Base-by-base conservation (phyloP, 805 yeast genomes). In the Ogataea methylovora region DNA sequence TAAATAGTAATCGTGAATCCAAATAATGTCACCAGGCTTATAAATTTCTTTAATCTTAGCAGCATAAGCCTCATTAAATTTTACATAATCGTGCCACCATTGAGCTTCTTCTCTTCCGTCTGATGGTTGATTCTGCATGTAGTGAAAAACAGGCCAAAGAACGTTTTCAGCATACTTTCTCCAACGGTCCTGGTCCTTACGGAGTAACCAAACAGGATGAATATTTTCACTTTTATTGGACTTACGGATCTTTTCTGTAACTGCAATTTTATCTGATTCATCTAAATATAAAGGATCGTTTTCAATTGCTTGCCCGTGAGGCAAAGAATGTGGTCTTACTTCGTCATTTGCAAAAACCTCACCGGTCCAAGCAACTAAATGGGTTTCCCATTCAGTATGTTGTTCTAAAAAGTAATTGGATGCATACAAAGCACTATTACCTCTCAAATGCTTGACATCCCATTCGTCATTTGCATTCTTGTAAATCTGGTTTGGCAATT, bases 301-400 rank as follows among this genome's bases (percentile, higher is more conserved):
- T 34, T 67, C 63, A 29, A 63, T 54, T 2, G 45, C 31, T 37
- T 46, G 49, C 15, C 42, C 39, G 11, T 33, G 32, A 8, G 56
- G 52, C 24, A 54, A 52, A 2, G 50, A 37, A 22, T 48, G 46
- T 13, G 56, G 54, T 9, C 39, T 36, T 15, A 37, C 38, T 18
- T 41, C 40, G 34, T 52, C 41, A 19, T 45, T 33, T 12, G 53
- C 45, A 31, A 58, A 56, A 40, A 92, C 65, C 56, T 87, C 97
- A 30, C 98, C 98, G 0, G 97, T 84, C 98, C 98, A 92, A 1
- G 86, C 97, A 33, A 92, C 77, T 33, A 85, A 61, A 44, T 86
- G 84, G 30, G 88, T 79, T 41, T 87, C 94, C 92, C 96, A 90
- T 16, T 77, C 72, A 0, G 88, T 72, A 30, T 76, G 74, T 37